Evolutionary conservation across 805 yeast species (phyloP).

Genomic region (Starmerella potacharoeniae): DNA sequence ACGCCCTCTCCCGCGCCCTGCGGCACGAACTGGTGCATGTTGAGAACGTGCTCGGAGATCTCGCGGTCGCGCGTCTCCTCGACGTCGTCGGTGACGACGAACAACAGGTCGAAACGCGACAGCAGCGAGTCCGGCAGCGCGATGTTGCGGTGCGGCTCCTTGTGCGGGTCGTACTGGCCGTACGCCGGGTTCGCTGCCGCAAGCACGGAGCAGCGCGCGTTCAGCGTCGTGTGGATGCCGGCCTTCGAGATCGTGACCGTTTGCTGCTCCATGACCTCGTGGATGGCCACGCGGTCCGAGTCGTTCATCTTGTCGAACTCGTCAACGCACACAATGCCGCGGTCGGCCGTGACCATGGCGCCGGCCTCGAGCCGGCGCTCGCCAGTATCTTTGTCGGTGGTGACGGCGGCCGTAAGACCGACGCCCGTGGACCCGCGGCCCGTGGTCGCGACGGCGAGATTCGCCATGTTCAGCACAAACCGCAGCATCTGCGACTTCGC

Average conservation of each 20-base stretch:
- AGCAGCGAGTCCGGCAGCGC: slow-evolving; percentile 92
- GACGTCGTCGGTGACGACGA: slow-evolving; percentile 92
- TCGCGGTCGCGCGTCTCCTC: slow-evolving; percentile 72
- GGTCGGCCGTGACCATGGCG: slow-evolving; percentile 97
- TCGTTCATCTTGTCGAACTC: slow-evolving; percentile 98
- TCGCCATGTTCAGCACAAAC: slow-evolving; percentile 88
- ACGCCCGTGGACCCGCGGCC: slow-evolving; percentile 99
- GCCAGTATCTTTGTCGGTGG: slow-evolving; percentile 92
- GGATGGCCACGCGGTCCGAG: slow-evolving; percentile 92
- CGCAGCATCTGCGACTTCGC: slow-evolving; percentile 94
- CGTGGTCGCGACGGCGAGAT: slow-evolving; percentile 92
- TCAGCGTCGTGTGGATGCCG: slow-evolving; percentile 90
- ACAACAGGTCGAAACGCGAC: slow-evolving; percentile 91
- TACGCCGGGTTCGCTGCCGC: slow-evolving; percentile 98
- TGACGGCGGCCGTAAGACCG: slow-evolving; percentile 98
- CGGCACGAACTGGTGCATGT: slow-evolving; percentile 83
- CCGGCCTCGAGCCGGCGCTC: slow-evolving; percentile 96
- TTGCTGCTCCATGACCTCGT: slow-evolving; percentile 99
- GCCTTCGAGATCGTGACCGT: slow-evolving; percentile 97
- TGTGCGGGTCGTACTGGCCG: slow-evolving; percentile 92
- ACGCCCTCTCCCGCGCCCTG: slow-evolving; percentile 86
- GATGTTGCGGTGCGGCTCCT: slow-evolving; percentile 91
- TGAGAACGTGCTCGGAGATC: slow-evolving; percentile 85
- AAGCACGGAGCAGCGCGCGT: slow-evolving; percentile 91
- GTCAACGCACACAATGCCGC: slow-evolving; percentile 96